Conservation (phyloP, 306 rosid species). For the Begonia loranthoides region DNA sequence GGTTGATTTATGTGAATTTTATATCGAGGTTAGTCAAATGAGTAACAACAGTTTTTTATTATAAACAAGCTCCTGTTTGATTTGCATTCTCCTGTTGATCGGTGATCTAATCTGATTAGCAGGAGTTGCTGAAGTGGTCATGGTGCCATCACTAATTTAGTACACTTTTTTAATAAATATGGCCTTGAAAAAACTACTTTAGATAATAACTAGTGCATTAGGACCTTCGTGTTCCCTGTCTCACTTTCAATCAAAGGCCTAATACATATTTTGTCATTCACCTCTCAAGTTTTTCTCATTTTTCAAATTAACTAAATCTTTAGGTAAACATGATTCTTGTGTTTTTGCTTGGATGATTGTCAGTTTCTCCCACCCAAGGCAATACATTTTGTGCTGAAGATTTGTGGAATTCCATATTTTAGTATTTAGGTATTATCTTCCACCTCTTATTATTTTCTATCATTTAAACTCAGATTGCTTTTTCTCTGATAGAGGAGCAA, state of each 20-base stretch:
- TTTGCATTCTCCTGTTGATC: not conserved
- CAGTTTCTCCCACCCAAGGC: not conserved
- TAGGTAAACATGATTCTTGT: not conserved
- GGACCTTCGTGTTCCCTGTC: no score
- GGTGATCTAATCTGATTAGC: not conserved
- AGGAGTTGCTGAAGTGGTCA: not conserved
- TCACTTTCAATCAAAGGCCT: no score
- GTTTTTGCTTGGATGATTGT: not conserved
- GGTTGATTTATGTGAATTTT: not conserved
- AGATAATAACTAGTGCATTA: no score
- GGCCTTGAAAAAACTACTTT: no score
- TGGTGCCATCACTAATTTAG: no score
- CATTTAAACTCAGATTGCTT: constrained; percentile 60
- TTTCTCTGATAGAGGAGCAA: constrained; percentile 83
- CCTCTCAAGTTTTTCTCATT: not conserved
- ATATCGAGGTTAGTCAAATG: not conserved
- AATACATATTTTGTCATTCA: no score
- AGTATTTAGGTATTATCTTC: not conserved
- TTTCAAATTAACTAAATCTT: not conserved
- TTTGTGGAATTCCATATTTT: not conserved
- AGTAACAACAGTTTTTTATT: not conserved
- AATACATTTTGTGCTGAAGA: not conserved
- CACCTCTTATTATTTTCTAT: constrained; percentile 6
- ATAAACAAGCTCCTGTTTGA: not conserved
- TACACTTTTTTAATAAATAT: no score